Percentiles rank a stretch among this genome's conserved stretches.
phyloP scores from a whole-genome alignment of 805 yeast species.

The Metschnikowia amazonensis region DNA sequence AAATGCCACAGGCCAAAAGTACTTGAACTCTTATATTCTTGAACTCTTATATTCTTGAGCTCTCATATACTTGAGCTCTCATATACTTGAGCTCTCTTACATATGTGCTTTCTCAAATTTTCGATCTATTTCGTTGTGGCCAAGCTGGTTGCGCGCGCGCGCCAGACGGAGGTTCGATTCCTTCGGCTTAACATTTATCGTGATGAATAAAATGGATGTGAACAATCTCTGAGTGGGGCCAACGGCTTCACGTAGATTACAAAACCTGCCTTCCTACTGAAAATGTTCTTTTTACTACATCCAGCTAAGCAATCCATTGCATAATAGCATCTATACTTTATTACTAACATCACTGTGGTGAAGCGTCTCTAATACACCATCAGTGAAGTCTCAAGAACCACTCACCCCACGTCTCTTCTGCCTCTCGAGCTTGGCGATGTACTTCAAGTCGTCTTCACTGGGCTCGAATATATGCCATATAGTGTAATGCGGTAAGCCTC shows the following conservation, averaged over 20 bases:
- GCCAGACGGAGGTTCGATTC: constrained; percentile 23
- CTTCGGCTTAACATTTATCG: constrained; percentile 20
- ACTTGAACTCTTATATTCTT: no score
- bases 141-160: constrained; percentile 11
- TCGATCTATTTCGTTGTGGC: constrained; percentile 18
- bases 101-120: background rate
- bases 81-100: background rate
- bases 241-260: constrained; percentile 41
- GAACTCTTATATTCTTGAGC: background rate
- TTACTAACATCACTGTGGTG: background rate
- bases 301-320: background rate
- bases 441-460: constrained; percentile 73
- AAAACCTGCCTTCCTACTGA: constrained; percentile 53
- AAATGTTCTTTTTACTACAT: constrained; percentile 18
- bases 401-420: constrained; percentile 47
- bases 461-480: constrained; percentile 91
- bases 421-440: constrained; percentile 67
- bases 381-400: background rate
- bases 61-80: background rate
- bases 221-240: constrained; percentile 47
- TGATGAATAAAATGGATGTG: constrained; percentile 49
- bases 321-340: background rate
- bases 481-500: constrained; percentile 86
- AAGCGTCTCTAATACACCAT: background rate
- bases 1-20: no score